Evolutionary conservation across 495 filamentous ascomycete species (phyloP).

Genomic region (Evernia prunastri): DNA sequence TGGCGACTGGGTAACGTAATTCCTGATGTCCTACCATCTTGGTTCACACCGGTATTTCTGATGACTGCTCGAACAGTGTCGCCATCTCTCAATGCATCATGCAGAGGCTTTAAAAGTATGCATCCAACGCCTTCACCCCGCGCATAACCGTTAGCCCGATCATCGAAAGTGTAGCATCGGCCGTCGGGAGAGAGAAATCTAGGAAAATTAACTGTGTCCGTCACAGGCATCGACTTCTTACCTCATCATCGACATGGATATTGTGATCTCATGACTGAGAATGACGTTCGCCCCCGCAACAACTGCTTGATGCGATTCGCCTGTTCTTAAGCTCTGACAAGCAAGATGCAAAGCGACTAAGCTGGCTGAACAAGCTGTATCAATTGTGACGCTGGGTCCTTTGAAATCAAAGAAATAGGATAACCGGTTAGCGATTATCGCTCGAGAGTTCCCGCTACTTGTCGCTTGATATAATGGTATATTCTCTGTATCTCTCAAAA

Average conservation of each 20-base stretch:
- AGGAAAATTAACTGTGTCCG: too few species aligned
- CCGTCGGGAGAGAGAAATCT: slow-evolving; percentile 33
- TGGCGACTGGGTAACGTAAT: slow-evolving; percentile 8
- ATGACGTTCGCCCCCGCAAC: slow-evolving; percentile 38
- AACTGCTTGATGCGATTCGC: slow-evolving; percentile 40
- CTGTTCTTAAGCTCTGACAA: slow-evolving; percentile 37
- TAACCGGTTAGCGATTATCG: slow-evolving; percentile 25
- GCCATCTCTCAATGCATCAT: slow-evolving; percentile 38
- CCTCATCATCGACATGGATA: slow-evolving; percentile 11
- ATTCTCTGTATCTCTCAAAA: slow-evolving; percentile 12
- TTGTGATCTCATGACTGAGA: slow-evolving; percentile 20
- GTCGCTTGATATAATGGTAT: slow-evolving; percentile 29
- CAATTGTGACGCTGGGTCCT: slow-evolving; percentile 25
- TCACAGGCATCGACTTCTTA: not conserved
- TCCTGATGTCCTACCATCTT: slow-evolving; percentile 33
- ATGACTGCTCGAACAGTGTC: slow-evolving; percentile 40
- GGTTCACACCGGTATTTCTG: slow-evolving; percentile 19
- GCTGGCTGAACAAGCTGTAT: slow-evolving; percentile 43
- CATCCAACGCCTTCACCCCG: slow-evolving; percentile 40
- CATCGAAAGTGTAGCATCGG: slow-evolving; percentile 39
- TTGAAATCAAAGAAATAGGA: slow-evolving; percentile 28
- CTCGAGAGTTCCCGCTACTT: slow-evolving; percentile 28
- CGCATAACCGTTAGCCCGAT: slow-evolving; percentile 38
- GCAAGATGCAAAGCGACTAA: slow-evolving; percentile 48
- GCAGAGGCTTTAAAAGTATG: slow-evolving; percentile 38